Evolutionary conservation across 345 rosid genomes (phyloP), one percentile per base, ranked within the genome.

Genomic region (Citrus cavaleriei): DNA sequence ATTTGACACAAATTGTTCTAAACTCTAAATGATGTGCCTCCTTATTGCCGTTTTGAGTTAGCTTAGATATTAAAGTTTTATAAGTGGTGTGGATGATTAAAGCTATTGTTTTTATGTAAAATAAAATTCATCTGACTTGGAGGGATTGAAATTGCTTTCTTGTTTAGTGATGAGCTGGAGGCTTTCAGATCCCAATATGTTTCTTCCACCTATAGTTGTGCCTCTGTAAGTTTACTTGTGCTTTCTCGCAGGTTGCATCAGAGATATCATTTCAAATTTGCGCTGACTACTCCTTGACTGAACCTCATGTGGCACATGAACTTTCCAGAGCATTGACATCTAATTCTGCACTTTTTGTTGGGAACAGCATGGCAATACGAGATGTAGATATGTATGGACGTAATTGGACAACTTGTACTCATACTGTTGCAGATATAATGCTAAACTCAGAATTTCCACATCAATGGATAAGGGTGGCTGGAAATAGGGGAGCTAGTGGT

Each of bases 401-500:
- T 80, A 88, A 83, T 75, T 84, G 84, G 73, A 73, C 55, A 76
- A 82, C 78, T 65, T 78, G 70, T 79, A 37, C 51, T 76, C 80
- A 79, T 25, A 78, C 76, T 71, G 70, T 74, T 70, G 72, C 83
- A 59, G 88, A 88, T 58, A 30, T 69, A 74, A 55, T 91, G 86
- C 83, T 86, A 58, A 82, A 66, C 73, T 85, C 88, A 69, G 85
- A 89, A 37, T 81, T 87, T 72, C 86, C 87, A 34, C 89, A 81
- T 83, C 92, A 86, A 70, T 81, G 91, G 84, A 85, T 93, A 83
- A 88, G 75, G 37, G 97, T 93, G 77, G 91, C 90, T 79, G 99
- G 93, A 84, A 95, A 95, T 84, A 89, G 98, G 86, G 99, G 99
- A 85, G 99, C 98, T 75, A 95, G 99, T 84, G 99, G 99, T 74